Base-by-base conservation (phyloP, 192 early-diverging fungal species). In the Chytriomyces sp. region DNA sequence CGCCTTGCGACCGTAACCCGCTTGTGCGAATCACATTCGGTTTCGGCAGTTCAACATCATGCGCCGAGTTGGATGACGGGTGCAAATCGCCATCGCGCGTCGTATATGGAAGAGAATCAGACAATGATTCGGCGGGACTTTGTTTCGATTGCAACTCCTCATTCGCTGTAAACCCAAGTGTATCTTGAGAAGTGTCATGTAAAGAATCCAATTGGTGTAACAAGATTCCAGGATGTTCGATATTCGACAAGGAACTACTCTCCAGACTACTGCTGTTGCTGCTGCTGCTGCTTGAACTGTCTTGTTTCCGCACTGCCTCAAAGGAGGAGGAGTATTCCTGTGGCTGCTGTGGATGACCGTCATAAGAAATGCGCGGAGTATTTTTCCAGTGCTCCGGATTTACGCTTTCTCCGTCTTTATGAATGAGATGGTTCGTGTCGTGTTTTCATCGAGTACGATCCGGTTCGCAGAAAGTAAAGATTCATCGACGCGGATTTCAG, bases 381-480 rank as follows among this genome's bases (percentile, higher is more conserved):
- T 13, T 20, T 20, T 57, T 57, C 53, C 53, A 57, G 13, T 57
- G 53, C 53, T 20, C 16, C 53, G 53, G 53, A 57, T 13, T n/a
- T n/a, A 57, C 53, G 20, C 16, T 13, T 57, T 13, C 53, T 1
- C 20, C 53, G 13, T 57, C 53, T 20, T n/a, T 57, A 57, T 57
- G 53, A 57, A 57, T 57, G 2, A 57, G 53, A 2, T 13, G 16
- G 20, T 57, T 20, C 20, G 13, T 3, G 53, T 4, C 1, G 53
- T 57, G 13, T 20, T 20, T 35, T 35, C 35, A 20, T 57, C 53
- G 16, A 57, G 53, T 20, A 57, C 20, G 53, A 57, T 57, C 16
- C 53, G 53, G 20, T 57, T 57, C 53, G 53, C 53, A 57, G 53
- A 57, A 57, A 57, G 53, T 13, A 57, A 20, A 20, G 53, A 57